Conservation (phyloP, 768 basidiomycete genomes). For the Rhodotorula toruloides region DNA sequence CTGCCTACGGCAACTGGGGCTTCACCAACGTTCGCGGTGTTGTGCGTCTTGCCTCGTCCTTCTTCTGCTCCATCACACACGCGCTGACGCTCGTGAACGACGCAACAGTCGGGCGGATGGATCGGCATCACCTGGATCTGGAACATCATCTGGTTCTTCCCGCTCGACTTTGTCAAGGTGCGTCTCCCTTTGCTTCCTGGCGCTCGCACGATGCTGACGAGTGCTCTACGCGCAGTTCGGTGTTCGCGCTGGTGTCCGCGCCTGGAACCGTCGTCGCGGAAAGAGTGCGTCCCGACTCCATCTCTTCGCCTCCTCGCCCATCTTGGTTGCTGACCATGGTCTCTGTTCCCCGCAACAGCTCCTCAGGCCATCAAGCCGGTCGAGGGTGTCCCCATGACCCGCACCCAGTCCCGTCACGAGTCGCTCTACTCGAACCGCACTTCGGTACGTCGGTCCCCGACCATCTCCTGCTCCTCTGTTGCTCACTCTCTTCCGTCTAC, state of each 20-base stretch:
- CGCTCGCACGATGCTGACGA: too few relatives aligned
- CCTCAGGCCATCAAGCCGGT: conserved; percentile 50
- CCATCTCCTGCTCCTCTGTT: too few relatives aligned
- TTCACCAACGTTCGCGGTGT: conserved; percentile 68
- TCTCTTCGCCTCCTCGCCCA: conserved; percentile 57
- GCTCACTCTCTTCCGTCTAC: too few relatives aligned
- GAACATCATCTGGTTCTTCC: conserved; percentile 95
- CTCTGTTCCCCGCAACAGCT: conserved; percentile 63
- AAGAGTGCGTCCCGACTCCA: conserved; percentile 44
- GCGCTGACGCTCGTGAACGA: too few relatives aligned
- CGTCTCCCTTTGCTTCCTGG: too few relatives aligned
- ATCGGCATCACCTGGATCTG: conserved; percentile 83
- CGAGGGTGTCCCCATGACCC: conserved; percentile 67
- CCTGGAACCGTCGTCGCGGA: conserved; percentile 56
- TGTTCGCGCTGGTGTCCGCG: conserved; percentile 89
- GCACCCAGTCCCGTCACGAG: conserved; percentile 82
- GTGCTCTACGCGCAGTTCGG: conserved; percentile 48
- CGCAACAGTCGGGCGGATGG: conserved; percentile 81
- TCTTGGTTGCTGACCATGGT: conserved; percentile 77
- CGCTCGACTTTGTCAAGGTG: conserved; percentile 73
- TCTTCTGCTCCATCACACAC: too few relatives aligned
- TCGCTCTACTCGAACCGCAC: conserved; percentile 94
- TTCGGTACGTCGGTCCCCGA: too few relatives aligned
- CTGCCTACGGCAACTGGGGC: conserved; percentile 85
- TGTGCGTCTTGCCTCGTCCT: too few relatives aligned